Percentiles rank a stretch among this genome's conserved stretches.
Evolutionary conservation across 768 basidiomycete species (phyloP).

Genomic region (Saitozyma podzolica): DNA sequence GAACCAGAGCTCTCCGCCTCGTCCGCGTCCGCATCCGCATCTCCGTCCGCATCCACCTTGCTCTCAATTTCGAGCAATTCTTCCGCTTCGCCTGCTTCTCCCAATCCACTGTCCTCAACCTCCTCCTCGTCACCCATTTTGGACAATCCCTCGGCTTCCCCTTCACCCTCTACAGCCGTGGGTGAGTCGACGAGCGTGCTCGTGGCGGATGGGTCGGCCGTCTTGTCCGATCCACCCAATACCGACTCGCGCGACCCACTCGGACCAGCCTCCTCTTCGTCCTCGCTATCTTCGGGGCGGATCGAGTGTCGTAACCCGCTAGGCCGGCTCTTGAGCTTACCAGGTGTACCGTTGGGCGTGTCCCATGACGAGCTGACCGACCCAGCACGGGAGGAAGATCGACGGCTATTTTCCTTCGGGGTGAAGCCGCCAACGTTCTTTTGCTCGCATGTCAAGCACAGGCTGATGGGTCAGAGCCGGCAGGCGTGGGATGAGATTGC

Average conservation of each 20-base stretch:
- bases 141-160: too few species aligned
- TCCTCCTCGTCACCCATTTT: too few species aligned
- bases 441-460: conserved; percentile 46
- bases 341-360: conserved; percentile 1
- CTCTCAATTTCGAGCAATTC: background rate
- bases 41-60: conserved; percentile 3
- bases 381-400: background rate
- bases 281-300: too few species aligned
- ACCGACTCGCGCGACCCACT: too few species aligned
- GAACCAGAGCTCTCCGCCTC: conserved; percentile 4
- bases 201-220: too few species aligned
- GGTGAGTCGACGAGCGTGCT: too few species aligned
- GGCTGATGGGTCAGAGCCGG: conserved; percentile 19
- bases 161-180: too few species aligned
- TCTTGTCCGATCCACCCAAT: too few species aligned
- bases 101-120: too few species aligned
- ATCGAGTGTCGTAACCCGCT: too few species aligned
- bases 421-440: conserved; percentile 34
- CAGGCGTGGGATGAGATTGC: background rate
- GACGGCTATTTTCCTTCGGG: conserved; percentile 7
- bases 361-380: too few species aligned
- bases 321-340: conserved; percentile 2
- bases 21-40: background rate
- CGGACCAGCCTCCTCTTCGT: too few species aligned
- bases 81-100: background rate